These are phyloP conservation scores for Diplodia seriata DNA, from an alignment of 2,329 filamentous ascomycete species.

Conservation along the genomic window DNA sequence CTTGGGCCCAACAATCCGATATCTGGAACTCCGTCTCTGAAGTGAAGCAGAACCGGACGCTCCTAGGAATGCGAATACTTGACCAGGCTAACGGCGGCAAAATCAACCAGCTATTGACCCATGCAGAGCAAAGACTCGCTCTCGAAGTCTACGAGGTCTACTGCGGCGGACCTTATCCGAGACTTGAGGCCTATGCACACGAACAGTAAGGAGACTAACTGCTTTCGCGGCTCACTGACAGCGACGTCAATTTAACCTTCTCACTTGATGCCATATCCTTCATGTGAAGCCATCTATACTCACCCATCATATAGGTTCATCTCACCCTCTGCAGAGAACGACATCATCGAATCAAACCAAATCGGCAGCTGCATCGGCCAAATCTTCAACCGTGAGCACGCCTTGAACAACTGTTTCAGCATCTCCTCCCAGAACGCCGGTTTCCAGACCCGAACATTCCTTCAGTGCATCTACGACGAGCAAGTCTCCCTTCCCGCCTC, in stretches of 20 bases:
- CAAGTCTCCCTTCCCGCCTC: not conserved
- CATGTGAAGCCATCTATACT: not conserved
- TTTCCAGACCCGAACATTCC: not conserved
- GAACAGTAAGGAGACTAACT: conserved; percentile 21
- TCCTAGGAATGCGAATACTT: not conserved
- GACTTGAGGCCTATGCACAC: not conserved
- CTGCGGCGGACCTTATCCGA: not conserved
- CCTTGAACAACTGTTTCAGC: conserved; percentile 14
- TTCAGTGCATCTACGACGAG: not conserved
- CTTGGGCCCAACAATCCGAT: not conserved
- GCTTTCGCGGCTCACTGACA: not conserved
- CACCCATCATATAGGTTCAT: not conserved
- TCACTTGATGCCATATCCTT: not conserved
- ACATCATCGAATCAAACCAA: not conserved
- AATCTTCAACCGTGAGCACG: conserved; percentile 16
- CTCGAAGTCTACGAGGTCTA: not conserved
- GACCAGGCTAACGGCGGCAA: not conserved
- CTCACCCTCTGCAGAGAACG: not conserved
- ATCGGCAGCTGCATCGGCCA: conserved; percentile 12
- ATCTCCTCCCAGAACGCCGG: not conserved
- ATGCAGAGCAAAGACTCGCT: not conserved
- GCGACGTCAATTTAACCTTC: too few relatives aligned
- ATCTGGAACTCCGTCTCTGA: not conserved
- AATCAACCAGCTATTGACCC: too few relatives aligned
- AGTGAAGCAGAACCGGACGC: not conserved